Evolutionary conservation across 2,329 filamentous ascomycete genomes (phyloP), one percentile per base, ranked within the genome.

Genomic region (Monilinia vaccinii-corymbosi): DNA sequence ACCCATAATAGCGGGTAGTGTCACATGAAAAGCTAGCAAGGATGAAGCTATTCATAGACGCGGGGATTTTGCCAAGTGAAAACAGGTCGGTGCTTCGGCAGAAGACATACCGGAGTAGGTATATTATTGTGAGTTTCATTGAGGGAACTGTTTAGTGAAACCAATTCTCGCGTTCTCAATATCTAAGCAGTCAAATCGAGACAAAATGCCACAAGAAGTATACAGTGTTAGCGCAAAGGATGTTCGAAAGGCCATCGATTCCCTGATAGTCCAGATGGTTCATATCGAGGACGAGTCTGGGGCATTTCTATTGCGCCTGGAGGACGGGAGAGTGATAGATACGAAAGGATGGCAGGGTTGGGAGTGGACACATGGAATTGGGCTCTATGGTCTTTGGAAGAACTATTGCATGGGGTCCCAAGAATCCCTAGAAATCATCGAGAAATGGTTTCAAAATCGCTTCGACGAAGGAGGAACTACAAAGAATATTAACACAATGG

Each of bases 401-500:
- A 92, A 92, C 77, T 87, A 91, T 74, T 82, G 84, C 61, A 74
- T 91, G 0, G 84, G 83, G 50, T 82, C 86, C 34, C 72, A 76
- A 1, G 73, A 76, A 34, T 81, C 82, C 58, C 78, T 91, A 23
- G 73, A 78, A 62, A 84, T 87, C 63, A 90, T 92, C 66, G 79
- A 88, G 69, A 78, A 81, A 60, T 93, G 89, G 89, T 92, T 90
- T 73, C 75, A 77, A 8, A 80, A 79, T 51, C 84, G 88, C 89
- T 73, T 70, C 46, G 61, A 52, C 8, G 69, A 67, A 60, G 70
- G 69, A 2, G 70, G 81, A 67, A 92, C 89, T 4, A 90, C 87
- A 44, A 92, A 92, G 72, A 92, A 92, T 72, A 82, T 87, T 62
- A 92, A 88, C 0, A 91, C 89, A 18, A 91, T 92, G 87, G 84